Conservation (phyloP, 1,139 yeast species). For the Magnusiomyces suaveolens region DNA sequence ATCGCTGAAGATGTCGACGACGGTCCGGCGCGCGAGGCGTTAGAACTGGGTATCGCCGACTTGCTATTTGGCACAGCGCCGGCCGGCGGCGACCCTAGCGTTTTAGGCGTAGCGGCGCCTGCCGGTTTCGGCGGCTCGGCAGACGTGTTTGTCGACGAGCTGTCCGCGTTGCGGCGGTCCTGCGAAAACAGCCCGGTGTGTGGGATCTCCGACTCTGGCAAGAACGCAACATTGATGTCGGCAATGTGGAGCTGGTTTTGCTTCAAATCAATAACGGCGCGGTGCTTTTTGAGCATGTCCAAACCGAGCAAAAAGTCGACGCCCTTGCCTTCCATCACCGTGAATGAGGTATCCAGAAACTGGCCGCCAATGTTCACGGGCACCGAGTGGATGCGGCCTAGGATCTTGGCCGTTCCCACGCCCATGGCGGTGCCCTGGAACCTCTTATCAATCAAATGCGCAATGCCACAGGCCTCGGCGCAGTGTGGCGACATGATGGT, state of each 20-base stretch:
- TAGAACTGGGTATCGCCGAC: neutral
- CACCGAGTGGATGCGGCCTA: constrained; percentile 83
- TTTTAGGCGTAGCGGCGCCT: too few relatives aligned
- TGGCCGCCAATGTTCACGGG: constrained; percentile 68
- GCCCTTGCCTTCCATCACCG: constrained; percentile 59
- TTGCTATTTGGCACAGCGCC: neutral
- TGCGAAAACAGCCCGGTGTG: constrained; percentile 20
- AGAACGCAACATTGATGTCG: constrained; percentile 56
- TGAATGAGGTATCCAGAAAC: constrained; percentile 68
- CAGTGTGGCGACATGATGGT: constrained; percentile 72
- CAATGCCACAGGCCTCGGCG: constrained; percentile 63
- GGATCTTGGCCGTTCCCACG: constrained; percentile 71
- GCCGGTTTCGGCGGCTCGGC: too few relatives aligned
- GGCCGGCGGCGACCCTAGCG: too few relatives aligned
- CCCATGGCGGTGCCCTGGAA: constrained; percentile 81
- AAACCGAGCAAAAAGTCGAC: constrained; percentile 45
- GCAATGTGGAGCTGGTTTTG: constrained; percentile 64
- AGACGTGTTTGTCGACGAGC: too few relatives aligned
- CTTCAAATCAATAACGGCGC: constrained; percentile 68
- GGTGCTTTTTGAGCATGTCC: constrained; percentile 82
- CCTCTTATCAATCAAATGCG: constrained; percentile 69
- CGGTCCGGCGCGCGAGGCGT: constrained; percentile 14
- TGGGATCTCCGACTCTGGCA: constrained; percentile 67
- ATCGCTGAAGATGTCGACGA: constrained; percentile 11
- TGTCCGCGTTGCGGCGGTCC: neutral